phyloP scores from a whole-genome alignment of 768 basidiomycete species.

The Xerocomellus intermedius region DNA sequence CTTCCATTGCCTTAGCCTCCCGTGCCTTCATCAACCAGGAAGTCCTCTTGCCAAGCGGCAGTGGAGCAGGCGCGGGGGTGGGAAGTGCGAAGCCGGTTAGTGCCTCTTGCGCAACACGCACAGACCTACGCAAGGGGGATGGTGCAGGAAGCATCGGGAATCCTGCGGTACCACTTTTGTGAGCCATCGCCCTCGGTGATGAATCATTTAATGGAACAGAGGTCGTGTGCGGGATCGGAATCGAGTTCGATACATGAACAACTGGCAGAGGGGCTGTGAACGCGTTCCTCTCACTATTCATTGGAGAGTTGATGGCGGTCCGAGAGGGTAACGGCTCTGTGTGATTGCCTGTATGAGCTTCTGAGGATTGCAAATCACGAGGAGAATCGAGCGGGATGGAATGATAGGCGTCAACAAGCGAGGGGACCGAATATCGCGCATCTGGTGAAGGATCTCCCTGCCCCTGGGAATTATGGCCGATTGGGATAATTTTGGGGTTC shows the following conservation, averaged over 20 bases:
- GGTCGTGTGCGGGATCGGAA: constrained; percentile 16
- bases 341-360: constrained; percentile 4
- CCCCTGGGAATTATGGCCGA: constrained; percentile 5
- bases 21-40: constrained; percentile 81
- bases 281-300: constrained; percentile 15
- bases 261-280: constrained; percentile 25
- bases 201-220: constrained; percentile 38
- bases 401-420: constrained; percentile 38
- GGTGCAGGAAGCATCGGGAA: constrained; percentile 71
- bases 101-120: constrained; percentile 49
- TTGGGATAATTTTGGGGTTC: neutral
- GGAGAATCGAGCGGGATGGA: constrained; percentile 42
- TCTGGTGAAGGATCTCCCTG: constrained; percentile 19
- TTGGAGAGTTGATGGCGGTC: neutral
- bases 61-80: constrained; percentile 35
- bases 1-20: constrained; percentile 67
- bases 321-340: constrained; percentile 22
- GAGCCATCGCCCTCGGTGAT: constrained; percentile 25
- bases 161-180: constrained; percentile 42
- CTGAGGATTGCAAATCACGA: constrained; percentile 3
- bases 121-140: constrained; percentile 67
- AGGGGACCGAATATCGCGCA: constrained; percentile 15
- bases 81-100: constrained; percentile 34
- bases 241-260: constrained; percentile 9
- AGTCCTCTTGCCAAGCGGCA: constrained; percentile 59